Conservation (phyloP, 2,329 filamentous ascomycete species). For the Graphilbum fragrans region DNA sequence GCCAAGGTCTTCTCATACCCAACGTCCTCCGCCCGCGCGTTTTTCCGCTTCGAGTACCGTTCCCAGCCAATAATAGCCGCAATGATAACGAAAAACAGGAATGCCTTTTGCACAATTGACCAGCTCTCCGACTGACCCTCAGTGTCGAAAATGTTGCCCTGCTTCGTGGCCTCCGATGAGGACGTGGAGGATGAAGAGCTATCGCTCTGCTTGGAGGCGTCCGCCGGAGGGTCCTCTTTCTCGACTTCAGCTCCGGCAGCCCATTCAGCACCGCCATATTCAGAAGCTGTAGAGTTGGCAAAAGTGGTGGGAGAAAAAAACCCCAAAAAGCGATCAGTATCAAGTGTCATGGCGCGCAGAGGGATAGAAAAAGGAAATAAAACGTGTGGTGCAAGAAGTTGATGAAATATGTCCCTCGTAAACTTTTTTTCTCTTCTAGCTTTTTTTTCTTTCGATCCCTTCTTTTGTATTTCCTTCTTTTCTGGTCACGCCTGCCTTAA, state of each 20-base stretch:
- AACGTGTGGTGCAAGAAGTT: neutral
- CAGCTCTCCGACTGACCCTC: slow-evolving; percentile 20
- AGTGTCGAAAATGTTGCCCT: slow-evolving; percentile 3
- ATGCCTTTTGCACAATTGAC: slow-evolving; percentile 35
- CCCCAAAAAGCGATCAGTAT: slow-evolving; percentile 6
- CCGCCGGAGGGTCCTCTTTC: slow-evolving; percentile 11
- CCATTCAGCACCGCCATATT: slow-evolving; percentile 24
- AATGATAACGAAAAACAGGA: slow-evolving; percentile 36
- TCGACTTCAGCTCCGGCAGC: slow-evolving; percentile 22
- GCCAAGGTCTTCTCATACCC: slow-evolving; percentile 32
- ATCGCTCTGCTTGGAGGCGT: neutral
- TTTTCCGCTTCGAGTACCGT: slow-evolving; percentile 24
- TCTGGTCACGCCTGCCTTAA: neutral
- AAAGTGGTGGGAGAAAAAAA: slow-evolving; percentile 13
- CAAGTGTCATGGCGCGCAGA: neutral
- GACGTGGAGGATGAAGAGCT: neutral
- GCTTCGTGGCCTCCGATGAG: neutral
- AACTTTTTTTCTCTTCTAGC: neutral
- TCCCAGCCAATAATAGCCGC: slow-evolving; percentile 32
- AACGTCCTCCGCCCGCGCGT: slow-evolving; percentile 15
- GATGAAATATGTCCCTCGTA: too few relatives aligned
- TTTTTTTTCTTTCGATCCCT: neutral
- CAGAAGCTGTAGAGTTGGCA: slow-evolving; percentile 17
- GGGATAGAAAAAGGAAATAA: neutral
- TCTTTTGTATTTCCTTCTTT: neutral